A percentile compares a stretch with the other conserved stretches of the same genome.
Evolutionary conservation across 306 rosid genomes (phyloP).

Genomic region (Corylus americana): DNA sequence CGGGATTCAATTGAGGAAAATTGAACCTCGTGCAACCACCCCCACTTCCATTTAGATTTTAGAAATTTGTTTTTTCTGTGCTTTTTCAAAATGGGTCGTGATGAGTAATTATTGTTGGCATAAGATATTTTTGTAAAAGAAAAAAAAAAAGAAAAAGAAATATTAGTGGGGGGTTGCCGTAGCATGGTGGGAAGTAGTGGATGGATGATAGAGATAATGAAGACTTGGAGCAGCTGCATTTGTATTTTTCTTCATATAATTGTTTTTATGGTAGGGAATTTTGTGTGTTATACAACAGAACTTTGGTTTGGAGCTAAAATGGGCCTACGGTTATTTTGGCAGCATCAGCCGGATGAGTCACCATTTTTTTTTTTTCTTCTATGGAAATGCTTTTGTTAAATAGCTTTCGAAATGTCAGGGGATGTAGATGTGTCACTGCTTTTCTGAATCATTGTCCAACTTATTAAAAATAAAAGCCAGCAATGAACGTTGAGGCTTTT

Average conservation of each 20-base stretch:
- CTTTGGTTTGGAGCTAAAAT: not conserved
- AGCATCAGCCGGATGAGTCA: not conserved
- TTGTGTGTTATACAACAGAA: not conserved
- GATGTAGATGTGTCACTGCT: too few species aligned
- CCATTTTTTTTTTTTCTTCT: not conserved
- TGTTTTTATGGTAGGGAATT: not conserved
- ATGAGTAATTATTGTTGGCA: not conserved
- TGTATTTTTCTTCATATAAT: not conserved
- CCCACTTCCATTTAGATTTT: constrained; percentile 24
- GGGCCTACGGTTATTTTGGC: not conserved
- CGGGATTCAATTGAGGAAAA: constrained; percentile 43
- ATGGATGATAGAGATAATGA: not conserved
- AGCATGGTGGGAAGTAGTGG: too few species aligned
- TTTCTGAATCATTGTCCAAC: too few species aligned
- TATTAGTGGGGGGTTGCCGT: too few species aligned
- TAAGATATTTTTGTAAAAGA: not conserved
- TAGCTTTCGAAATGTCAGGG: too few species aligned
- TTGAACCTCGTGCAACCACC: constrained; percentile 40
- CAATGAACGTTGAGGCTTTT: constrained; percentile 40
- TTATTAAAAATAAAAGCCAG: too few species aligned
- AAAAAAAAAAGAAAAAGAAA: not conserved
- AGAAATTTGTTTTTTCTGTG: too few species aligned
- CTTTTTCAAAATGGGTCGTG: not conserved
- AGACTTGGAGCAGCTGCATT: not conserved
- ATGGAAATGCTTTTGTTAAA: not conserved